Evolutionary conservation across 2,329 filamentous ascomycete species (phyloP).

Genomic region (Phialophora chinensis): DNA sequence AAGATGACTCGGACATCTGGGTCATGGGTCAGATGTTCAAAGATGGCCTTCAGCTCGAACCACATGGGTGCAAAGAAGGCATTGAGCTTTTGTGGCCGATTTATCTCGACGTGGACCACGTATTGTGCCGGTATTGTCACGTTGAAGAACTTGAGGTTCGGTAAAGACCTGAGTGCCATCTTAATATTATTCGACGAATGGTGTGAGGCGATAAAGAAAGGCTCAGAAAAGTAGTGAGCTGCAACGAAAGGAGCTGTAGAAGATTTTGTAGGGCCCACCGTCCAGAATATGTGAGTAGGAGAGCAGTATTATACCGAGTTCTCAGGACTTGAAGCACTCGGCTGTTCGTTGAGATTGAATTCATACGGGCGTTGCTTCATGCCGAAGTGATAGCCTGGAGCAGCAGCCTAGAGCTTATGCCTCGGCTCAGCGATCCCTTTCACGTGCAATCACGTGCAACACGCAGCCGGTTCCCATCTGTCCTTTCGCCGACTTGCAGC

Average conservation of each 20-base stretch:
- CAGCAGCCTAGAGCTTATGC: not conserved
- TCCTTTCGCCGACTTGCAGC: not conserved
- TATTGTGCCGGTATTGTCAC: slow-evolving; percentile 73
- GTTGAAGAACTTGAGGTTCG: slow-evolving; percentile 66
- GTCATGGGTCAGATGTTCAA: slow-evolving; percentile 73
- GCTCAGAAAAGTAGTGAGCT: too few species aligned
- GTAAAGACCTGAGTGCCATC: slow-evolving; percentile 23
- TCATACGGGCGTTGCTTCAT: not conserved
- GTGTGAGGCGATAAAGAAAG: not conserved
- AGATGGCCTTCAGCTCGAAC: slow-evolving; percentile 76
- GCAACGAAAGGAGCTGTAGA: not conserved
- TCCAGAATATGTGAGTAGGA: not conserved
- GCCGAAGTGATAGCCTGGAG: not conserved
- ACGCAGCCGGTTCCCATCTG: not conserved
- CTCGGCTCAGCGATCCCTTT: not conserved
- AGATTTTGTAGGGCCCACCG: not conserved
- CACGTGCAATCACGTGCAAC: not conserved
- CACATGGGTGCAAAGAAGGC: slow-evolving; percentile 85
- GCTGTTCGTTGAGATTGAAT: not conserved
- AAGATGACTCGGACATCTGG: slow-evolving; percentile 76
- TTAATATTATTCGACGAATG: not conserved
- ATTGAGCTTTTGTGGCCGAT: slow-evolving; percentile 85
- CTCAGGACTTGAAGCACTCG: not conserved
- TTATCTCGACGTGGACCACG: slow-evolving; percentile 91
- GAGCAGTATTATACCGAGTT: not conserved